Base-by-base conservation (phyloP, 331 rosid genomes). In the Rhamnella rubrinervis region DNA sequence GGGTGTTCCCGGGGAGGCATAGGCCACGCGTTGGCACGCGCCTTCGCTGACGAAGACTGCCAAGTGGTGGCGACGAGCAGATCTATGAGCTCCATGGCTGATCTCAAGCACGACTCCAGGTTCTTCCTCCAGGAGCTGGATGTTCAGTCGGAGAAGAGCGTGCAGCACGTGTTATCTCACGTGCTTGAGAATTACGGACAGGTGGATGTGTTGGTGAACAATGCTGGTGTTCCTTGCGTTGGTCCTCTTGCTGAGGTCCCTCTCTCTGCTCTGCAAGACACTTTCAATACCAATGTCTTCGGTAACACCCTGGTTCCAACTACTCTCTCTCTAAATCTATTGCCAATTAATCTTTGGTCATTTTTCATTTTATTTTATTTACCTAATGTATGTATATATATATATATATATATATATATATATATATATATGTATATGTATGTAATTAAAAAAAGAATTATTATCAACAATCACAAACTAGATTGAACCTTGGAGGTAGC, bases 161-260 rank as follows among this genome's bases (percentile, higher is more conserved):
- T 88, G 7, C 63, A 73, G 17, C 66, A 55, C 6, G 87, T 77
- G 1, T 44, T 86, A 2, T 56, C 92, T 0, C 56, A 17, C 18
- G 96, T 93, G 11, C 0, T 88, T 1, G 66, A 83, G 15, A 82
- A 50, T 44, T 86, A 66, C 47, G 97, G 97, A 4, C 76, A 84
- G 28, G 63, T 93, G 46, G 96, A 93, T 65, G 74, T 93, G 21
- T 59, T 93, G 46, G 96, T 93, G 7, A 93, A 93, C 65, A 93
- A 93, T 44, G 98, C 98, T 0, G 97, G 98, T 2, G 71, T 93
- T 31, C 96, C 44, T 7, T 86, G 93, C 26, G 75, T 93, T 4
- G 96, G 92, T 12, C 98, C 98, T 6, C 79, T 90, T 0, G 88
- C 96, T 2, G 97, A 93, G 71, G 15, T 86, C 40, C 93, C 93